Evolutionary conservation across 202 grass and related monocot genomes (phyloP).

Genomic region (Carex arenaria): DNA sequence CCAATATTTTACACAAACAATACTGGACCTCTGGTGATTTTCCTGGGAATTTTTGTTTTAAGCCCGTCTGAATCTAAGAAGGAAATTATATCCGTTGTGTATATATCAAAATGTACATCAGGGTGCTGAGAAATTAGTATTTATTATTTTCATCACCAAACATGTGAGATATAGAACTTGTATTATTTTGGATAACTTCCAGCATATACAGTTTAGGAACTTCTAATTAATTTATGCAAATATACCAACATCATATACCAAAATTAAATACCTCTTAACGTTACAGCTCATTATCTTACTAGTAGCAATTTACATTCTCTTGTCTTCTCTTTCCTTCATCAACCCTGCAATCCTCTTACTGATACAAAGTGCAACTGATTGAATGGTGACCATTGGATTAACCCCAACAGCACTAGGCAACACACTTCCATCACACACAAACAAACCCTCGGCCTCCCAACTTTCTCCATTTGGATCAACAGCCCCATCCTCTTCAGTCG

Average conservation of each 20-base stretch:
- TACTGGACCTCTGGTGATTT: no score
- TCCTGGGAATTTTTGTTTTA: no score
- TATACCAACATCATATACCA: background rate
- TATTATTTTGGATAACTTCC: no score
- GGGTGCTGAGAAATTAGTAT: no score
- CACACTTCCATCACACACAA: conserved; percentile 80
- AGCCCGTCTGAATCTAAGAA: no score
- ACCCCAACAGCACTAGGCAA: conserved; percentile 63
- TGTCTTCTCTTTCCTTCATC: conserved; percentile 8
- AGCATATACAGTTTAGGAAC: background rate
- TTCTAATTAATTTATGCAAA: background rate
- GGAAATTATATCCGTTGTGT: no score
- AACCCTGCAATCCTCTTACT: conserved; percentile 42
- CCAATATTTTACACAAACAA: no score
- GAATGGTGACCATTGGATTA: conserved; percentile 97
- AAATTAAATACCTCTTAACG: background rate
- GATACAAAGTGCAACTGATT: conserved; percentile 72
- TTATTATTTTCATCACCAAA: no score
- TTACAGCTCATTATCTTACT: background rate
- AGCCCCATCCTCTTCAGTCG: conserved; percentile 40
- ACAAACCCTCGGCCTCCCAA: conserved; percentile 66
- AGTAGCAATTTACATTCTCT: background rate
- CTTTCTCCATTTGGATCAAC: conserved; percentile 77
- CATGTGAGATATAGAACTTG: no score
- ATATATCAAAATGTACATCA: no score